These are phyloP conservation scores for Ceratobasidium sp. DNA, from an alignment of 1,284 basidiomycete genomes.

Conservation along the genomic window DNA sequence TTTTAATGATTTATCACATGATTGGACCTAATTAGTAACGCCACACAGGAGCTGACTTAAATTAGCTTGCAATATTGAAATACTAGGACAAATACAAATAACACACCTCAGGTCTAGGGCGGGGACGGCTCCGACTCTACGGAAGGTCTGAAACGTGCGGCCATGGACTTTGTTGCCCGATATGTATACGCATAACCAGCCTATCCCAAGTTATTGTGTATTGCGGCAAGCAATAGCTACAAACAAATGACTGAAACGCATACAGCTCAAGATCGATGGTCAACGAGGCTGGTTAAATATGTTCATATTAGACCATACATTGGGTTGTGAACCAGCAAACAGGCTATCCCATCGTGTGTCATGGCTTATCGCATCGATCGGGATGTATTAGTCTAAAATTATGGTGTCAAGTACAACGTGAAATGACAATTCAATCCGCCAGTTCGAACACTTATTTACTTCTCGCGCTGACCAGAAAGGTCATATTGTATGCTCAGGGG, in stretches of 20 bases:
- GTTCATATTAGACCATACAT: not conserved
- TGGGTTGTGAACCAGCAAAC: too few relatives aligned
- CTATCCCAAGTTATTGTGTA: too few relatives aligned
- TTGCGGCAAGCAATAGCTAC: not conserved
- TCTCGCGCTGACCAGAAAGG: not conserved
- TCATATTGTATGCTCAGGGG: not conserved
- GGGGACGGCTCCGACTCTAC: not conserved
- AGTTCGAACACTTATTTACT: not conserved
- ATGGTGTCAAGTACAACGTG: not conserved
- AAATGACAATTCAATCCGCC: not conserved
- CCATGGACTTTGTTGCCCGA: too few relatives aligned
- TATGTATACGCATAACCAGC: too few relatives aligned
- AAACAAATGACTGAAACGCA: not conserved
- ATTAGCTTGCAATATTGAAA: not conserved
- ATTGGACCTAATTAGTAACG: not conserved
- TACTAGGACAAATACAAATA: not conserved
- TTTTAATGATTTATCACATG: conserved; percentile 23
- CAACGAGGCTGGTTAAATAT: not conserved
- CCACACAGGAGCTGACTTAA: not conserved
- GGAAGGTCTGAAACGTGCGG: not conserved
- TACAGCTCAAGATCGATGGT: not conserved
- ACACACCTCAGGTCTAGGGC: not conserved
- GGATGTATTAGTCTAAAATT: not conserved
- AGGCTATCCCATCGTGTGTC: too few relatives aligned
- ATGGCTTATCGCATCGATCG: not conserved